These are phyloP conservation scores for Hirsutella thompsonii DNA, from an alignment of 2,329 filamentous ascomycete genomes.

Conservation along the genomic window DNA sequence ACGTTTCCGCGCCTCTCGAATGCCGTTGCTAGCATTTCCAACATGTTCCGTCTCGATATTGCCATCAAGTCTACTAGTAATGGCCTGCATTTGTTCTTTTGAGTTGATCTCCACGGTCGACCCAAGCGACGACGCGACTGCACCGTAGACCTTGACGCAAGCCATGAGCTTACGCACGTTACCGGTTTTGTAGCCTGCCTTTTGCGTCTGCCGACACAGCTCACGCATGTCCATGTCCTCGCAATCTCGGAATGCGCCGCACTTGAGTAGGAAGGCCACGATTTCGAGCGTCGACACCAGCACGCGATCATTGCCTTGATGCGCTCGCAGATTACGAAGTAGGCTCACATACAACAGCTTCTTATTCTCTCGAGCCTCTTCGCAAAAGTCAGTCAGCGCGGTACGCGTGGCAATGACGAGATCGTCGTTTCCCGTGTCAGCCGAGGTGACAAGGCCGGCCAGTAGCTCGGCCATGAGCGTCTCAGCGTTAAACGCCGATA, in stretches of 20 bases:
- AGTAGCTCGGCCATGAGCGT: constrained; percentile 42
- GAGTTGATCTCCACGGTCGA: neutral
- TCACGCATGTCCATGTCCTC: constrained; percentile 31
- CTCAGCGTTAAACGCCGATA: constrained; percentile 17
- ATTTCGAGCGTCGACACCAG: constrained; percentile 67
- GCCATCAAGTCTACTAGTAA: too few relatives aligned
- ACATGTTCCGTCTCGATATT: too few relatives aligned
- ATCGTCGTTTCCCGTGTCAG: constrained; percentile 66
- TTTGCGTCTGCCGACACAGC: constrained; percentile 61
- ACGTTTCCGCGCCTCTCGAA: constrained; percentile 47
- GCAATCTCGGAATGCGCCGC: constrained; percentile 30
- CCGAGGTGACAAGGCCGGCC: constrained; percentile 57
- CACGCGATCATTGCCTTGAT: constrained; percentile 53
- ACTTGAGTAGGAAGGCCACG: constrained; percentile 63
- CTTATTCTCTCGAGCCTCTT: constrained; percentile 23
- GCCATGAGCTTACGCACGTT: constrained; percentile 74
- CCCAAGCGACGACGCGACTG: constrained; percentile 34
- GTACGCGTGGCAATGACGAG: constrained; percentile 56
- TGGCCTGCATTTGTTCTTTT: too few relatives aligned
- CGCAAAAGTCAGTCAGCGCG: constrained; percentile 46
- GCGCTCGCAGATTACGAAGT: constrained; percentile 36
- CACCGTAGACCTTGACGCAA: constrained; percentile 67
- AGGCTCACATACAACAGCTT: constrained; percentile 37
- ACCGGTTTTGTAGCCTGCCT: constrained; percentile 68
- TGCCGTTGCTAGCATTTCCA: constrained; percentile 18